phyloP scores from a whole-genome alignment of 192 early-diverging fungal genomes.

The Coemansia sp. region DNA sequence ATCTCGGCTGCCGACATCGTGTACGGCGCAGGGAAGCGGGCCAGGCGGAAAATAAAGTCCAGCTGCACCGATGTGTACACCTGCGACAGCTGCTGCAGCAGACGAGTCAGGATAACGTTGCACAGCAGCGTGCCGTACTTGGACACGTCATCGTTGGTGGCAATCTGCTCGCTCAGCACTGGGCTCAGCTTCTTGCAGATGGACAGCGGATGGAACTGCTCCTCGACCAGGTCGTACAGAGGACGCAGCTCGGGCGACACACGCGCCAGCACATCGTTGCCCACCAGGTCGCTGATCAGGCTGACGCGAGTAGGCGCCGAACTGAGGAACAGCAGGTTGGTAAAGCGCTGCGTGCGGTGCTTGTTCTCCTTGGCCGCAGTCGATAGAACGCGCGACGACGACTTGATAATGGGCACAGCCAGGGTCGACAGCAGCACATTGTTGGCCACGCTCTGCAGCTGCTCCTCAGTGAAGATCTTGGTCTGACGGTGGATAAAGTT shows the following conservation, averaged over 20 bases:
- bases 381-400: constrained; percentile 70
- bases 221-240: constrained; percentile 94
- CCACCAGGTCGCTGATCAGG: constrained; percentile 87
- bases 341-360: constrained; percentile 74
- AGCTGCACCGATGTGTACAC: constrained; percentile 98
- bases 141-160: constrained; percentile 69
- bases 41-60: constrained; percentile 86
- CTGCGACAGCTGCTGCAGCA: constrained; percentile 97
- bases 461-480: constrained; percentile 80
- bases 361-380: constrained; percentile 77
- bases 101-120: constrained; percentile 93
- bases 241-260: constrained; percentile 88
- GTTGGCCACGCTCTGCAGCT: constrained; percentile 87
- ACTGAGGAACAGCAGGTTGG: constrained; percentile 82
- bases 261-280: constrained; percentile 80
- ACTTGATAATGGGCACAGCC: constrained; percentile 93
- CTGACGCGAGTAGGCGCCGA: constrained; percentile 83
- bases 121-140: constrained; percentile 94
- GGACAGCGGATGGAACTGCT: constrained; percentile 97
- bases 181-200: constrained; percentile 97
- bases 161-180: constrained; percentile 68
- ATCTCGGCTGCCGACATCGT: constrained; percentile 82
- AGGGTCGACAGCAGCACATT: constrained; percentile 91
- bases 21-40: constrained; percentile 83
- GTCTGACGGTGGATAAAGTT: constrained; percentile 71